These are phyloP conservation scores for Iris macrosiphon DNA, from an alignment of 106 monocot genomes.

Conservation along the genomic window DNA sequence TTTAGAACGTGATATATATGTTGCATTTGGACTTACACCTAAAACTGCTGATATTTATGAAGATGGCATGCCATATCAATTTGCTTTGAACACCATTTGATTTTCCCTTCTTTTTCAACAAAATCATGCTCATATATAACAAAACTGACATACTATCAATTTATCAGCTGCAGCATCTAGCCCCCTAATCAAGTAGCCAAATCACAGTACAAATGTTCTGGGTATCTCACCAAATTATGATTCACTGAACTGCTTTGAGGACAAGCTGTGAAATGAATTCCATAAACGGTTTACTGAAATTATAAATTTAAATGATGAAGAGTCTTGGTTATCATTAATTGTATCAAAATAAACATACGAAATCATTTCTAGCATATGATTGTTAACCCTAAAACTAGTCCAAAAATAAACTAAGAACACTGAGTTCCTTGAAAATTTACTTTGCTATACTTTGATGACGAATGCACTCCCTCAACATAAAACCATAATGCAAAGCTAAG, in stretches of 20 bases:
- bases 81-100: too few species aligned
- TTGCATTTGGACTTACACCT: too few species aligned
- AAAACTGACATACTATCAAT: background rate
- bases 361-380: background rate
- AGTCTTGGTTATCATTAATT: background rate
- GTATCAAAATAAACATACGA: background rate
- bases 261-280: too few species aligned
- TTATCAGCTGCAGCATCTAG: too few species aligned
- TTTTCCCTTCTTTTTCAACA: too few species aligned
- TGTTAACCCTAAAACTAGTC: background rate
- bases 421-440: slow-evolving; percentile 16
- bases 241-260: too few species aligned
- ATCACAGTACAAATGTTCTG: background rate
- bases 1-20: too few species aligned
- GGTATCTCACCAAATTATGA: background rate
- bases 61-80: too few species aligned
- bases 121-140: too few species aligned
- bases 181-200: background rate
- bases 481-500: slow-evolving; percentile 79
- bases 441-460: slow-evolving; percentile 95
- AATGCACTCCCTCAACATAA: slow-evolving; percentile 90
- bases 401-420: background rate
- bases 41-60: too few species aligned
- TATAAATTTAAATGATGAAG: background rate
- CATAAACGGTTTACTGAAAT: too few species aligned